Evolutionary conservation across 768 basidiomycete genomes (phyloP), one percentile per base, ranked within the genome.

Genomic region (Mycena pura): DNA sequence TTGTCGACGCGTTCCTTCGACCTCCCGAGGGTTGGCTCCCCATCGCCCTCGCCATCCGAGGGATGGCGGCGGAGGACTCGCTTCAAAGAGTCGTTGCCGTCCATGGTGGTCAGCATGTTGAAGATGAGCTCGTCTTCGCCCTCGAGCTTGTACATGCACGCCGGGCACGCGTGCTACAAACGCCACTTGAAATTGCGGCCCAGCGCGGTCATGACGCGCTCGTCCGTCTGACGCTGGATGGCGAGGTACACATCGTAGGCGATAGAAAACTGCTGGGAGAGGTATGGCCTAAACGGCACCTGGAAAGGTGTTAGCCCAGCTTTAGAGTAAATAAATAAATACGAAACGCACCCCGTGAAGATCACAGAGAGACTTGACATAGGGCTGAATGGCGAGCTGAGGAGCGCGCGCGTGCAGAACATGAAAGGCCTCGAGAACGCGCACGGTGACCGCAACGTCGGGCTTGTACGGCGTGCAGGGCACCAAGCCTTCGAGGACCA

Each of bases 71-170:
- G 39, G 5, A 54, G 19, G 11, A 68, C 38, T 9, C 64, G 65
- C 41, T 69, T 65, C 19, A 65, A 34, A 1, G 72, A 73, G 32
- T 70, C 60, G 57, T 73, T 72, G 8, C 70, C 69, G 45, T 74
- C 72, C 44, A 72, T 63, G 32, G 62, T 56, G 22, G 67, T 25
- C 28, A 72, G 55, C 39, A 66, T 64, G 2, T 54, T 27, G 29
- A 67, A 68, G 3, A 43, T 31, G 4, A 73, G 62, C 4, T 45
- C 22, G 0, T 60, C 47, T 48, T 74, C 70, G 46, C 60, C 63
- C 31, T 67, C 49, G 10, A 71, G 66, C 47, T 68, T 60, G 43
- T 70, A 68, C 14, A 45, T 64, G 52, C 73, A 74, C 9, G 64
- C 34, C 2, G 73, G 70, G 53, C 73, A 74, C 8, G 68, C 50